Evolutionary conservation across 192 early-diverging fungal genomes (phyloP), one percentile per base, ranked within the genome.

Genomic region (Entophlyctis luteolus): DNA sequence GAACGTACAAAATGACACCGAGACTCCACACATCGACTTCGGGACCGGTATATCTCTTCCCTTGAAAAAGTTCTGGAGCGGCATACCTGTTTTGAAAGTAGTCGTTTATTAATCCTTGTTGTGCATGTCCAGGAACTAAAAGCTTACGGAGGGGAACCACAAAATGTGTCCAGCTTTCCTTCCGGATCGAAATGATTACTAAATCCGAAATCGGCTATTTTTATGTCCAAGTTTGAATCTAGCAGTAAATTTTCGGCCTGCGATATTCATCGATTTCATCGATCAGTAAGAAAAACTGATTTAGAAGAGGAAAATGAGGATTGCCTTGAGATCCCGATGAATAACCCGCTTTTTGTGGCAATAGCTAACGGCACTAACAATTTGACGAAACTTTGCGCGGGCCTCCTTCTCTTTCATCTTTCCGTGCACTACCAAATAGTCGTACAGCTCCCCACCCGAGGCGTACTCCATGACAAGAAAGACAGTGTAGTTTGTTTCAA

Each of bases 11-110:
- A 71, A 98, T 94, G 8, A 97, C 92, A 25, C 96, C 96, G 73
- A 92, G 89, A 78, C 90, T 93, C 96, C 96, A 98, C 8, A 96
- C 92, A 79, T 98, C 96, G 4, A 97, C 96, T 79, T 97, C 95
- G 22, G 94, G 93, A 4, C 95, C 96, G 4, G 93, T 92, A 75
- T 98, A 98, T 33, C 75, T 25, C 6, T 78, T 72, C 4, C 82
- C 84, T 71, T 81, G 77, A 59, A 96, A 87, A 31, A 98, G 90
- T 73, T 98, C 96, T 6, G 96, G 82, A 0, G 82, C 82, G 2
- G 80, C 85, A 60, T 86, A 81, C 37, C 79, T 78, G 55, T 56
- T 49, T 58, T 56, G 2, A 39, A 52, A 16, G 37, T 72, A 34
- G 56, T 22, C 10, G n/a, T 42, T n/a, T 12, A n/a, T 6, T 25